A percentile compares a stretch with the other conserved stretches of the same genome.
These are phyloP conservation scores for Apiospora sp. DNA, from an alignment of 2,329 filamentous ascomycete genomes.

Conservation along the genomic window DNA sequence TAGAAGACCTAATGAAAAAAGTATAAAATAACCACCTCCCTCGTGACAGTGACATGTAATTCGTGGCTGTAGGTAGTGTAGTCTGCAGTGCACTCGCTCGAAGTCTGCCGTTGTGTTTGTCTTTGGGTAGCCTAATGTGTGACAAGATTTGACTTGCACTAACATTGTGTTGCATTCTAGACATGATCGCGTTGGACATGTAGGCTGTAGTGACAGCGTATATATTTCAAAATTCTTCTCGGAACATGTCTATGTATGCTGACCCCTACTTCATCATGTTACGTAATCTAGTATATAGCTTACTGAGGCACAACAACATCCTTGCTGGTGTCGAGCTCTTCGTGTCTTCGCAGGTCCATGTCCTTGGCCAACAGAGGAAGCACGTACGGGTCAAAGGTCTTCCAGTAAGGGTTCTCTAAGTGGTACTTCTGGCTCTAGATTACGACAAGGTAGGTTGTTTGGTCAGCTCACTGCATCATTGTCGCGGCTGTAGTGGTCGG, in stretches of 20 bases:
- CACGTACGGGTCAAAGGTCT: constrained; percentile 77
- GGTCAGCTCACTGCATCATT: not conserved
- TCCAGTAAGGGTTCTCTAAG: constrained; percentile 75
- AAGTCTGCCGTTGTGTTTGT: no score
- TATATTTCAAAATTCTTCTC: not conserved
- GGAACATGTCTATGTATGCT: not conserved
- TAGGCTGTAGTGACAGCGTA: no score
- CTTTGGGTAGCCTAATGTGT: no score
- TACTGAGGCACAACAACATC: constrained; percentile 29
- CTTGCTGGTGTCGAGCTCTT: constrained; percentile 62
- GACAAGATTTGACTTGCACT: no score
- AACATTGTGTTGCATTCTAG: not conserved
- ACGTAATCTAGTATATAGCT: not conserved
- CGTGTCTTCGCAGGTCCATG: constrained; percentile 74
- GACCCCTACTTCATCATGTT: not conserved
- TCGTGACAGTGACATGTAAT: not conserved
- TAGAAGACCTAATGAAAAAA: constrained; percentile 30
- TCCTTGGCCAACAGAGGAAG: constrained; percentile 70
- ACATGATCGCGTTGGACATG: not conserved
- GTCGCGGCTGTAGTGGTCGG: not conserved
- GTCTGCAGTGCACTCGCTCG: no score
- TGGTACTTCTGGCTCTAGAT: constrained; percentile 66
- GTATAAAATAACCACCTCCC: constrained; percentile 20
- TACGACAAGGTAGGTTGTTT: not conserved
- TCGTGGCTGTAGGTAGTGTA: no score